phyloP scores from a whole-genome alignment of 495 filamentous ascomycete genomes.

The Neurospora sp. region DNA sequence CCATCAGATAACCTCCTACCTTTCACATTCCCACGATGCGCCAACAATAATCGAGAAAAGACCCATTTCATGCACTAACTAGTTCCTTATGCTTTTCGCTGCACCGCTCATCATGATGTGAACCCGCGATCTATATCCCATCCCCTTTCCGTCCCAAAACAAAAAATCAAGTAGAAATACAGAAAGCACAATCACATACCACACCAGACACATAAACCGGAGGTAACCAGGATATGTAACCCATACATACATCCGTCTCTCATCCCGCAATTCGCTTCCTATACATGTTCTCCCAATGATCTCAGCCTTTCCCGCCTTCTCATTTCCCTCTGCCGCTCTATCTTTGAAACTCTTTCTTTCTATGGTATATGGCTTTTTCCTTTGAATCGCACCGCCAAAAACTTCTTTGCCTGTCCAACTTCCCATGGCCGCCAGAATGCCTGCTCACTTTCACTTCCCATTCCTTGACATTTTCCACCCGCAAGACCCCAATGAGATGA shows the following conservation, averaged over 20 bases:
- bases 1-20: background rate
- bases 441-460: background rate
- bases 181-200: background rate
- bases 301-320: background rate
- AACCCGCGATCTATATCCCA: background rate
- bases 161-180: background rate
- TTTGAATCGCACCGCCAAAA: background rate
- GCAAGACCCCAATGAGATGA: background rate
- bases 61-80: background rate
- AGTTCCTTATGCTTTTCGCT: background rate
- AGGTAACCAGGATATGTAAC: background rate
- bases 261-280: background rate
- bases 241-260: background rate
- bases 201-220: background rate
- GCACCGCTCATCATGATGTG: background rate
- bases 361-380: background rate
- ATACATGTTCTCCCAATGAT: background rate
- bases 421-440: background rate
- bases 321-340: background rate
- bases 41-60: background rate
- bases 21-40: background rate
- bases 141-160: background rate
- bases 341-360: background rate
- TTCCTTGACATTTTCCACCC: background rate
- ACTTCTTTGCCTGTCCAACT: background rate